These are phyloP conservation scores for Cladochytrium replicatum DNA, from an alignment of 192 early-diverging fungal species.

Conservation along the genomic window DNA sequence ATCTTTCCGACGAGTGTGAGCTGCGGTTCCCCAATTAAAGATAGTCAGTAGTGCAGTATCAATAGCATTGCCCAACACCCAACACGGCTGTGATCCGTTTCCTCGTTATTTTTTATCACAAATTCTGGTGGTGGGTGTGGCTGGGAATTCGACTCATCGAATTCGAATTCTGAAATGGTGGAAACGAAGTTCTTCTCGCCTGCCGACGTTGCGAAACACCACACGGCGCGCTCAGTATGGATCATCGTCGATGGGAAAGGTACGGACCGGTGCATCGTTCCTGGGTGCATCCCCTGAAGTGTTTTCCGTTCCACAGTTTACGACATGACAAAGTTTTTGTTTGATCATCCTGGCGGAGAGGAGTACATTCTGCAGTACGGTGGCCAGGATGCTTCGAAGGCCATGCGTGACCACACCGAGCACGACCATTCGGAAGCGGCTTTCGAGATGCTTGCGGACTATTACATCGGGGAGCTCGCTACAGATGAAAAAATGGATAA, in stretches of 20 bases:
- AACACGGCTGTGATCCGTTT: no score
- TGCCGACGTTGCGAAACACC: slow-evolving; percentile 66
- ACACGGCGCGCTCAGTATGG: slow-evolving; percentile 67
- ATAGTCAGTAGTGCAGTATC: no score
- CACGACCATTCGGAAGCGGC: slow-evolving; percentile 77
- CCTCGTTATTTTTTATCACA: no score
- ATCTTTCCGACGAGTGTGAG: no score
- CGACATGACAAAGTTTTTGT: slow-evolving; percentile 77
- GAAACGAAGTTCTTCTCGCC: slow-evolving; percentile 39
- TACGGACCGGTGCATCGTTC: no score
- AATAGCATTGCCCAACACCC: no score
- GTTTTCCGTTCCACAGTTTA: no score
- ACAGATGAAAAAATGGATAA: not conserved
- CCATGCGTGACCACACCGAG: slow-evolving; percentile 64
- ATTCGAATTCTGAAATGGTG: no score
- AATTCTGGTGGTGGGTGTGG: no score
- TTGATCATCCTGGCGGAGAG: slow-evolving; percentile 88
- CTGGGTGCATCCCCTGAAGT: no score
- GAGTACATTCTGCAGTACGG: slow-evolving; percentile 80
- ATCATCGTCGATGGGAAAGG: slow-evolving; percentile 61
- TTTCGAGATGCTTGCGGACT: slow-evolving; percentile 78
- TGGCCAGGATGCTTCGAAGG: slow-evolving; percentile 70
- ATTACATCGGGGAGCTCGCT: slow-evolving; percentile 54
- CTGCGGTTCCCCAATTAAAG: no score
- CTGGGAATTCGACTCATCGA: no score